A percentile compares a stretch with the other conserved stretches of the same genome.
Evolutionary conservation across 2,329 filamentous ascomycete species (phyloP).

Genomic region (Pseudogymnoascus sp.): DNA sequence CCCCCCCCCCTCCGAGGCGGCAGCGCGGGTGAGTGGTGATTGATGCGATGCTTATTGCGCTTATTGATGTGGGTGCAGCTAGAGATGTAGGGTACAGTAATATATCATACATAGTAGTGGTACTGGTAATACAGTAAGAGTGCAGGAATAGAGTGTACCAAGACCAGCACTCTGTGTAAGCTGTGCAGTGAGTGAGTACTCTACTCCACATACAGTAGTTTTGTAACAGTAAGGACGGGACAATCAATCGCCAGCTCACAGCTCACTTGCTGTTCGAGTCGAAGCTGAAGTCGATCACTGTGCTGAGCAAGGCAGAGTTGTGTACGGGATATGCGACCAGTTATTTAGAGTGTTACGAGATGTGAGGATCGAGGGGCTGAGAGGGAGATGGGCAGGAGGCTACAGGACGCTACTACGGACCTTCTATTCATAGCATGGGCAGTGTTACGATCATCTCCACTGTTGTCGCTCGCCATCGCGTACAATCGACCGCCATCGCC

Average conservation of each 20-base stretch:
- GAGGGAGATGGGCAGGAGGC: not conserved
- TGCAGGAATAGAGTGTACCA: not conserved
- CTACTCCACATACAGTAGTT: not conserved
- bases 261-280: not conserved
- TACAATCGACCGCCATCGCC: not conserved
- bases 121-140: too few species aligned
- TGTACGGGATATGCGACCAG: not conserved
- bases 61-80: not conserved
- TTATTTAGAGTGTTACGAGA: not conserved
- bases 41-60: not conserved
- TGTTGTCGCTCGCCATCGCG: not conserved
- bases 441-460: not conserved
- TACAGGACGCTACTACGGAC: not conserved
- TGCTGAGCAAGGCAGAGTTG: not conserved
- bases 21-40: not conserved
- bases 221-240: not conserved
- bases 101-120: too few species aligned
- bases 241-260: not conserved
- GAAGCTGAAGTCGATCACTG: not conserved
- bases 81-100: not conserved
- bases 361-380: not conserved
- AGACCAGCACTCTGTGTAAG: not conserved
- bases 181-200: not conserved
- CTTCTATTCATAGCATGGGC: not conserved
- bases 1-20: not conserved